These are phyloP conservation scores for Capsella bursapastoris DNA, from an alignment of 345 rosid species.

Conservation along the genomic window DNA sequence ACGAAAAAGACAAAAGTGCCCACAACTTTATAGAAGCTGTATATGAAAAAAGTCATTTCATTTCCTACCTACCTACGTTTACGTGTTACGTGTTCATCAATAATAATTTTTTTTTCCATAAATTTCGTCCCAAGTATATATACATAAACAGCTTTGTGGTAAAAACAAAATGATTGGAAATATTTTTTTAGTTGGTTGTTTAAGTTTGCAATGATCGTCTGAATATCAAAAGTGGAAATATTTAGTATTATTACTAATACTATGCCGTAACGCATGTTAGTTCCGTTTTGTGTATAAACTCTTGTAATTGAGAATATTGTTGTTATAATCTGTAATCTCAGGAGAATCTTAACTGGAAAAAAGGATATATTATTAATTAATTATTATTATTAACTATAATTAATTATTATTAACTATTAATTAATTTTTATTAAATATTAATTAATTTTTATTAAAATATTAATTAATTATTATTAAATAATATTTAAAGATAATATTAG, in stretches of 20 bases:
- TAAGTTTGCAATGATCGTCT: neutral
- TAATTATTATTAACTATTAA: too few species aligned
- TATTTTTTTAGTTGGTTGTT: too few species aligned
- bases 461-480: too few species aligned
- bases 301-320: neutral
- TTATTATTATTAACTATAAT: too few species aligned
- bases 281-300: conserved; percentile 1
- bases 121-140: neutral
- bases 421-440: too few species aligned
- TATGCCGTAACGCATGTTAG: conserved; percentile 6
- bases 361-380: neutral
- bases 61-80: conserved; percentile 14
- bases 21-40: neutral
- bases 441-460: too few species aligned
- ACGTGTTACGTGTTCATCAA: conserved; percentile 35
- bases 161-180: neutral
- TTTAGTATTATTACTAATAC: neutral
- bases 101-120: neutral
- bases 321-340: conserved; percentile 22
- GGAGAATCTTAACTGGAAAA: conserved; percentile 5
- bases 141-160: neutral
- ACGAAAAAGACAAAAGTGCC: conserved; percentile 20
- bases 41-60: neutral
- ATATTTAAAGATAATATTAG: conserved; percentile 10
- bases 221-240: neutral